Evolutionary conservation across 768 basidiomycete species (phyloP), one percentile per base, ranked within the genome.

Genomic region (Tulasnella sp.): DNA sequence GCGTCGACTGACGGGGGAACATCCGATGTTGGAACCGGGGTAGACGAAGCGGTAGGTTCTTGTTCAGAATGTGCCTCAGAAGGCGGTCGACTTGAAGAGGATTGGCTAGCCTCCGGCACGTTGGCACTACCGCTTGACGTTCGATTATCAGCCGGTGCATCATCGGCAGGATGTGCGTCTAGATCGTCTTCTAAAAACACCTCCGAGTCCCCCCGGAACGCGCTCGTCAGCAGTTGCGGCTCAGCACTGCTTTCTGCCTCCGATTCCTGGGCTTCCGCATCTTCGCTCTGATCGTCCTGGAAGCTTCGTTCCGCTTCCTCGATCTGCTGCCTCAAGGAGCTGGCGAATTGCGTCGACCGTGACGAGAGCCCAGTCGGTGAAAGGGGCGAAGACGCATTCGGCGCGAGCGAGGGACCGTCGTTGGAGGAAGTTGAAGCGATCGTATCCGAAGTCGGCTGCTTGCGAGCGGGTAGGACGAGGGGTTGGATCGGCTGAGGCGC

Each of bases 281-380:
- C 39, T n/a, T 72, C 70, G 23, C 0, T 39, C 20, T 42, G 26
- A 2, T 46, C 70, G 1, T 72, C 44, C 35, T 72, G 4, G 23
- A 72, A 15, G 1, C 32, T 11, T 11, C 32, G 20, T 67, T 72
- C 44, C 73, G 40, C 73, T 16, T 46, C 73, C 46, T 74, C 73
- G 46, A 74, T 74, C 44, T 46, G 40, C 35, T 74, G 73, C 13
- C 73, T 44, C 35, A 74, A 23, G 11, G 40, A n/a, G n/a, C 44
- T 46, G 10, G 73, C 73, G 32, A 74, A 57, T 57, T 48, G 42
- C 16, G 44, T 6, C 5, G 73, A 74, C 13, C n/a, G 20, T 2
- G 51, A 23, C 10, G 44, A 23, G 1, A n/a, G 32, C 1, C 4
- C 32, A 1, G 18, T 23, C 6, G 73, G 73, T n/a, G 75, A 61